Percentiles rank a stretch among this genome's conserved stretches.
These are phyloP conservation scores for Zygoascus tannicola DNA, from an alignment of 805 yeast species.

Conservation along the genomic window DNA sequence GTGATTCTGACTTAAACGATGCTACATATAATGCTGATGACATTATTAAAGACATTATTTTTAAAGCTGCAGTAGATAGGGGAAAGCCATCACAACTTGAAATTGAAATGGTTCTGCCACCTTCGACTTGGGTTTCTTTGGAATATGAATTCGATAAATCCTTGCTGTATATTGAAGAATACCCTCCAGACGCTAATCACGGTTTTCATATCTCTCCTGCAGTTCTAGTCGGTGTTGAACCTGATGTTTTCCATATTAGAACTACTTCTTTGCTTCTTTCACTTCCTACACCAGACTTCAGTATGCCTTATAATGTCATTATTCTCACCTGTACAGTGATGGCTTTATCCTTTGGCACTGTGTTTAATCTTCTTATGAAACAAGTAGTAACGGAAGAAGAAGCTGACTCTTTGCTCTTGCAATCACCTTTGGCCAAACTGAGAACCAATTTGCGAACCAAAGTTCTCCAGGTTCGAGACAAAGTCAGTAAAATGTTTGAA, in stretches of 20 bases:
- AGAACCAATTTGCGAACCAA: not conserved
- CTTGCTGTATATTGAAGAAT: slow-evolving; percentile 72
- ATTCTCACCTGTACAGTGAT: slow-evolving; percentile 87
- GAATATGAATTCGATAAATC: slow-evolving; percentile 83
- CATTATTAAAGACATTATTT: slow-evolving; percentile 45
- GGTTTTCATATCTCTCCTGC: slow-evolving; percentile 95
- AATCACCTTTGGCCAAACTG: slow-evolving; percentile 8
- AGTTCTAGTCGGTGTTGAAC: slow-evolving; percentile 48
- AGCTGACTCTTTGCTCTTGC: slow-evolving; percentile 10
- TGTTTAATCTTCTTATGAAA: slow-evolving; percentile 70
- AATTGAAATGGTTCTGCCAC: slow-evolving; percentile 54
- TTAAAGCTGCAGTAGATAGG: slow-evolving; percentile 73
- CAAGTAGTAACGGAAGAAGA: slow-evolving; percentile 69
- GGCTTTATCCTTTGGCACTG: slow-evolving; percentile 83
- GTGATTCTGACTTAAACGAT: slow-evolving; percentile 2
- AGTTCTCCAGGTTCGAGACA: not conserved
- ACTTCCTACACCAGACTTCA: slow-evolving; percentile 93
- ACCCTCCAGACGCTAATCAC: slow-evolving; percentile 99
- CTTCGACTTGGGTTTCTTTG: slow-evolving; percentile 48
- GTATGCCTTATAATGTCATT: slow-evolving; percentile 97
- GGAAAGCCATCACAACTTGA: slow-evolving; percentile 77
- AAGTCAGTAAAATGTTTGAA: slow-evolving; percentile 3
- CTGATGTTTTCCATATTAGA: slow-evolving; percentile 33
- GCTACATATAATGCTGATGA: slow-evolving; percentile 16
- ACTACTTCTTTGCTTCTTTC: slow-evolving; percentile 82